Conservation (phyloP, 2,329 filamentous ascomycete species). For the Penicillium sp. region DNA sequence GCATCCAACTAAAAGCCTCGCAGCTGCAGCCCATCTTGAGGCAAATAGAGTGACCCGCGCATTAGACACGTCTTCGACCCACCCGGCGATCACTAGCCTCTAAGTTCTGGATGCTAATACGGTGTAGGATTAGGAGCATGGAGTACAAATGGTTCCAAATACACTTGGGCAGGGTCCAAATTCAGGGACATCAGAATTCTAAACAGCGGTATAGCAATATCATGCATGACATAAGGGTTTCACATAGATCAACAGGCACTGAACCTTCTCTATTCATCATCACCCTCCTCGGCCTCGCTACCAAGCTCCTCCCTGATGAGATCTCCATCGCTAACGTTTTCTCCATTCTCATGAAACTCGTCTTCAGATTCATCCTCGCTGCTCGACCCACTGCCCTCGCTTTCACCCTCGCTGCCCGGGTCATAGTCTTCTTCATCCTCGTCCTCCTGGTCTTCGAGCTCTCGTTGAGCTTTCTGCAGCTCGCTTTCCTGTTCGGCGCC, state of each 20-base stretch:
- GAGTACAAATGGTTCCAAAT: neutral
- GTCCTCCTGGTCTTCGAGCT: slow-evolving; percentile 47
- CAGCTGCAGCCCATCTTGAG: neutral
- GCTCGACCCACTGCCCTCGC: slow-evolving; percentile 44
- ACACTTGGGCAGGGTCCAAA: neutral
- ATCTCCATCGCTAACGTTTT: slow-evolving; percentile 31
- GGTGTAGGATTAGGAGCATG: neutral
- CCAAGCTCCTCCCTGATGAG: slow-evolving; percentile 42
- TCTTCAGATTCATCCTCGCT: slow-evolving; percentile 40
- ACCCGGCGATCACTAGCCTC: slow-evolving; percentile 8
- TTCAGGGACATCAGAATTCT: neutral
- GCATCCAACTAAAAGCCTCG: slow-evolving; percentile 1
- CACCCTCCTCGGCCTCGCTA: slow-evolving; percentile 39
- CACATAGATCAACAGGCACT: neutral
- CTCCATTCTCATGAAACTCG: slow-evolving; percentile 23
- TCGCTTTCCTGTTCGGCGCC: slow-evolving; percentile 54
- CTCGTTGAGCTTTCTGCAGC: slow-evolving; percentile 54
- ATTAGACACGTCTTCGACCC: slow-evolving; percentile 24
- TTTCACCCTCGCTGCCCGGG: slow-evolving; percentile 47
- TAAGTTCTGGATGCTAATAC: neutral
- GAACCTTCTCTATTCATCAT: slow-evolving; percentile 23
- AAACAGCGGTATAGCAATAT: neutral
- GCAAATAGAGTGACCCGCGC: slow-evolving; percentile 1
- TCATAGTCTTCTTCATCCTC: slow-evolving; percentile 50
- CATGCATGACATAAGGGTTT: neutral